These are phyloP conservation scores for Phaeosphaeriaceae sp. DNA, from an alignment of 2,329 filamentous ascomycete genomes.

Conservation along the genomic window DNA sequence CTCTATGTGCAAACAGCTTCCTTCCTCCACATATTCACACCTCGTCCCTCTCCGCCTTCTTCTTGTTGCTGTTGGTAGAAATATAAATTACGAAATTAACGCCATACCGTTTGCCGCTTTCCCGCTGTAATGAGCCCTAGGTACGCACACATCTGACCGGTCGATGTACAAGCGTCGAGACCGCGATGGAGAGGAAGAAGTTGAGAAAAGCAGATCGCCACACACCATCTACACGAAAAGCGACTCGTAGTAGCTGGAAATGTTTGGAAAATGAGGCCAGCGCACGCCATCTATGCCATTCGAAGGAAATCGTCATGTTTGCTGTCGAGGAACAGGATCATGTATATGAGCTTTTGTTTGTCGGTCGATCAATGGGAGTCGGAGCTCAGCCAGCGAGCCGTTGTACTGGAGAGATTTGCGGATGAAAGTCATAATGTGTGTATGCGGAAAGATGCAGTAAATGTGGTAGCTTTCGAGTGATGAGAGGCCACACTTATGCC, in stretches of 20 bases:
- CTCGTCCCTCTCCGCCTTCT: constrained; percentile 6
- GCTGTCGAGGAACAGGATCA: constrained; percentile 19
- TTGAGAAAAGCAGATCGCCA: constrained; percentile 12
- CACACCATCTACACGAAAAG: constrained; percentile 13
- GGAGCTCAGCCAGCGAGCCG: constrained; percentile 46
- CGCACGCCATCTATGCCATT: constrained; percentile 41
- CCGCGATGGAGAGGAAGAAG: constrained; percentile 19
- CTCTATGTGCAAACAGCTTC: constrained; percentile 23
- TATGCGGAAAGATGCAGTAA: constrained; percentile 10
- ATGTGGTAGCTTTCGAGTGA: constrained; percentile 3
- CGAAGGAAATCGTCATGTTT: constrained; percentile 38
- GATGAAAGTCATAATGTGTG: constrained; percentile 28
- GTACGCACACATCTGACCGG: constrained; percentile 18
- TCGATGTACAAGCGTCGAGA: constrained; percentile 14
- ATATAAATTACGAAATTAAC: constrained; percentile 35
- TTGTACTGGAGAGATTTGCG: constrained; percentile 14
- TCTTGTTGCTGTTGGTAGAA: constrained; percentile 3
- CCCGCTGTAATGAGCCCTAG: constrained; percentile 23
- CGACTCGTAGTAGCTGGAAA: constrained; percentile 2
- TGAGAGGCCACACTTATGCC: constrained; percentile 26
- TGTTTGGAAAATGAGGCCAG: constrained; percentile 18
- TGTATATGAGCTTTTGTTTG: constrained; percentile 34
- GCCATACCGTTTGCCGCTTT: constrained; percentile 19
- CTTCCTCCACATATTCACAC: constrained; percentile 1
- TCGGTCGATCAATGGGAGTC: constrained; percentile 12